Evolutionary conservation across 2,329 filamentous ascomycete genomes (phyloP), one percentile per base, ranked within the genome.

Genomic region (Thelonectria blattea): DNA sequence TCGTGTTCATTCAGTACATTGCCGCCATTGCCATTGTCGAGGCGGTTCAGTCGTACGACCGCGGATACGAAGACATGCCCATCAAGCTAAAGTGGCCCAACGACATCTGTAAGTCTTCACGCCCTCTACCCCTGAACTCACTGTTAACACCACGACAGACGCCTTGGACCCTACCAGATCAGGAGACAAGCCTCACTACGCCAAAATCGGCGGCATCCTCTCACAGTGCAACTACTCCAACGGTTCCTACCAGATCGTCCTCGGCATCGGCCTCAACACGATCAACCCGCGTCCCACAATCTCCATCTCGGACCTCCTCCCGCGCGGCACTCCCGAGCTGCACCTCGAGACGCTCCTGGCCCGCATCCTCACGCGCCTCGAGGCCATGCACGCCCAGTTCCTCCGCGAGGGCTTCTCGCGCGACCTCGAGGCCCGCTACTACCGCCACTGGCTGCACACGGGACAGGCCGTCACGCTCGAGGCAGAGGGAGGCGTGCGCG

Each of bases 71-170:
- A 6, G 81, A 86, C 0, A 75, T 98, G 5, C 91, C 91, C 1
- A 83, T 99, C 42, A 93, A 91, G 73, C 79, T 99, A 32, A 99
- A 99, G 76, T 99, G 95, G 95, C 95, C 95, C 11, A 99, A 99
- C 71, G 95, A 99, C 72, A 91, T 99, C 56, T 94, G 87, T 88
- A 76, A 75, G 83, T 56, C 3, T 14, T 5, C 3, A 5, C 8
- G 5, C 0, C 2, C 18, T 6, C 1, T 1, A 0, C 3, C 20
- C 1, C 5, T 6, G 20, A 2, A 9, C 11, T 1, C 14, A 5
- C 3, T 2, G 5, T 46, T 49, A 8, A 63, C 42, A 55, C 2
- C 4, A 15, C 0, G 14, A 2, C 58, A 86, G 86, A 92, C 71
- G 89, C 89, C 1, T 80, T 86, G 20, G 89, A 92, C 70, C 91